Evolutionary conservation across 805 yeast genomes (phyloP).

Genomic region (Lachancea nothofagi): DNA sequence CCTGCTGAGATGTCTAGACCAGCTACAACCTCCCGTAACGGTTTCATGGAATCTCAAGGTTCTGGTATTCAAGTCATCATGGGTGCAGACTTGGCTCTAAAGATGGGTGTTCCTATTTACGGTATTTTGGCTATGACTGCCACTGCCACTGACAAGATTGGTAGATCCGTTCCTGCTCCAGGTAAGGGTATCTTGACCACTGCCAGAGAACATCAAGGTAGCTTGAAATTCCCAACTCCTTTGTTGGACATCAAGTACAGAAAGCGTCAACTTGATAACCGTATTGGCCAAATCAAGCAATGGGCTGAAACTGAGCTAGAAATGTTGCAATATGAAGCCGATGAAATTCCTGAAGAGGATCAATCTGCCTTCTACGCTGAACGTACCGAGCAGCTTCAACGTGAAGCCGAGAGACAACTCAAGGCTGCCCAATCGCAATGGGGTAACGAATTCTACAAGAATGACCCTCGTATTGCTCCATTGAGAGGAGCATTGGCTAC

Average conservation of each 20-base stretch:
- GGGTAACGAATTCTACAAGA: slow-evolving; percentile 91
- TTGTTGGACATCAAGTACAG: slow-evolving; percentile 89
- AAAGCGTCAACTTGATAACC: slow-evolving; percentile 77
- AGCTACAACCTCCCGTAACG: slow-evolving; percentile 89
- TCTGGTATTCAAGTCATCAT: slow-evolving; percentile 95
- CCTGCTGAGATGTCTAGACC: slow-evolving; percentile 99
- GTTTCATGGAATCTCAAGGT: slow-evolving; percentile 99
- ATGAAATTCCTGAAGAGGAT: slow-evolving; percentile 42
- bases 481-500: slow-evolving; percentile 95
- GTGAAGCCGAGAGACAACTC: slow-evolving; percentile 80
- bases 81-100: slow-evolving; percentile 89
- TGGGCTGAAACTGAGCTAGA: slow-evolving; percentile 85
- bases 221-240: slow-evolving; percentile 70
- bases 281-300: slow-evolving; percentile 67
- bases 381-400: slow-evolving; percentile 79
- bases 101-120: slow-evolving; percentile 99
- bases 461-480: slow-evolving; percentile 93
- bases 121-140: slow-evolving; percentile 93
- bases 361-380: slow-evolving; percentile 64
- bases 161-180: slow-evolving; percentile 99
- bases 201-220: slow-evolving; percentile 88
- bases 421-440: slow-evolving; percentile 86
- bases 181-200: slow-evolving; percentile 99
- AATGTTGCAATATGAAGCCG: slow-evolving; percentile 65
- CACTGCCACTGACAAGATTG: slow-evolving; percentile 97